Percentiles rank a stretch among this genome's conserved stretches.
Evolutionary conservation across 2,329 filamentous ascomycete species (phyloP).

Genomic region (Penicillium sp.): DNA sequence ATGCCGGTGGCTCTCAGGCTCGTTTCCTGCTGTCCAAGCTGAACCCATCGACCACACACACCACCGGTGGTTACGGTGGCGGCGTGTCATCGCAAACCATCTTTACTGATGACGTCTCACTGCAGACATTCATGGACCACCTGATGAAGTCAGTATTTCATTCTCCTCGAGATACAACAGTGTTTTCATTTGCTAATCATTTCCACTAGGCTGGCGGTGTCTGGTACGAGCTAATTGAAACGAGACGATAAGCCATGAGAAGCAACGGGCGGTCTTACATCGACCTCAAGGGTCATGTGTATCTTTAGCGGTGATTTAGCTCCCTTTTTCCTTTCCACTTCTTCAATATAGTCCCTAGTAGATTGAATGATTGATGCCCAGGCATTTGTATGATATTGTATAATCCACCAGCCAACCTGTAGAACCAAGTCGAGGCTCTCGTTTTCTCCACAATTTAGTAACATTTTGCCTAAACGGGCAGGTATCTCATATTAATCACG

Average conservation of each 20-base stretch:
- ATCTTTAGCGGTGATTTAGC: slow-evolving; percentile 50
- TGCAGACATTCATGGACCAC: slow-evolving; percentile 99
- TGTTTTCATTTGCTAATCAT: slow-evolving; percentile 34
- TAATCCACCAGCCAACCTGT: background rate
- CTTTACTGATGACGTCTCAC: slow-evolving; percentile 96
- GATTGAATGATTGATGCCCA: slow-evolving; percentile 39
- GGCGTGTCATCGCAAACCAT: slow-evolving; percentile 94
- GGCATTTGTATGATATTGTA: slow-evolving; percentile 8
- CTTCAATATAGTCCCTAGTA: slow-evolving; percentile 40
- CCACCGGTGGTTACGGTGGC: slow-evolving; percentile 87
- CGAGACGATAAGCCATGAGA: slow-evolving; percentile 41
- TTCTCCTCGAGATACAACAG: background rate
- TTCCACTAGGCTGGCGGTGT: slow-evolving; percentile 54
- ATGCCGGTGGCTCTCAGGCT: slow-evolving; percentile 96
- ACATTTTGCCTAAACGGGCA: slow-evolving; percentile 22
- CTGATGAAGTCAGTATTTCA: slow-evolving; percentile 84
- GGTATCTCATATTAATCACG: slow-evolving; percentile 14
- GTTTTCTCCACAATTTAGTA: slow-evolving; percentile 1
- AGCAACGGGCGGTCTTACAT: slow-evolving; percentile 41
- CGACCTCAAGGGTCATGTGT: slow-evolving; percentile 45
- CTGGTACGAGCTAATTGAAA: slow-evolving; percentile 55
- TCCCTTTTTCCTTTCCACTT: slow-evolving; percentile 30
- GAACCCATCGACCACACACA: slow-evolving; percentile 96
- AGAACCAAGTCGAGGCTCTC: background rate
- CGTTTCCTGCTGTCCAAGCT: slow-evolving; percentile 96